Conservation (phyloP, 768 basidiomycete genomes). For the Trametes cingulata region DNA sequence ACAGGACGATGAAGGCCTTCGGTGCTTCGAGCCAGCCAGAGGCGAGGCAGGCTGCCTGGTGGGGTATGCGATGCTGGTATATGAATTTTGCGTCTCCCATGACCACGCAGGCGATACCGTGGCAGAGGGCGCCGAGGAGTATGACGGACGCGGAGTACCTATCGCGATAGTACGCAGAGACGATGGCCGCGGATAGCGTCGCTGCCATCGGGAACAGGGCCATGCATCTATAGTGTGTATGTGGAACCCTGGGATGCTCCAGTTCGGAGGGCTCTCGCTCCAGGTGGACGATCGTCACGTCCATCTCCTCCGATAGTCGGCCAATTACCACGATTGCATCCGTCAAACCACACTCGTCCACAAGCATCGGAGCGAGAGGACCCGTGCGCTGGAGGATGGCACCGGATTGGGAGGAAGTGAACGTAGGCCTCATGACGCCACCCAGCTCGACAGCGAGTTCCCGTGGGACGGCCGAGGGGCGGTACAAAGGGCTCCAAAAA, state of each 20-base stretch:
- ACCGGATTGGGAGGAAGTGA: background rate
- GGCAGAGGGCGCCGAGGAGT: slow-evolving; percentile 11
- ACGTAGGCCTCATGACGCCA: background rate
- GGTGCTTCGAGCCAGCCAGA: slow-evolving; percentile 3
- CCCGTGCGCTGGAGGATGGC: background rate
- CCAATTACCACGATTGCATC: background rate
- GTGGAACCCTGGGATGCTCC: slow-evolving; percentile 6
- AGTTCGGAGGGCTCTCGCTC: background rate
- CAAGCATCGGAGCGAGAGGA: background rate
- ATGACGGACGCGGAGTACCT: background rate
- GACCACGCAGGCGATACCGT: slow-evolving; percentile 7
- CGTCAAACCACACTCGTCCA: background rate
- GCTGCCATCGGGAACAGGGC: background rate
- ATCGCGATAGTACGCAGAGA: background rate
- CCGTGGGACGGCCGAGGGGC: background rate
- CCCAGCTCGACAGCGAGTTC: background rate
- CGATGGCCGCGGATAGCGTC: slow-evolving; percentile 10
- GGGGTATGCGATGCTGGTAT: slow-evolving; percentile 4
- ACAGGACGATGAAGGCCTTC: slow-evolving; percentile 1
- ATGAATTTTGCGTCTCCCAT: slow-evolving; percentile 7
- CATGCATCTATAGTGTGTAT: background rate
- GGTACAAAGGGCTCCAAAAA: slow-evolving; percentile 8
- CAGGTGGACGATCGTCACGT: slow-evolving; percentile 2
- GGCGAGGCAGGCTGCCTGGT: background rate
- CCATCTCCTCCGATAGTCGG: background rate